Percentiles rank a stretch among this genome's conserved stretches.
phyloP scores from a whole-genome alignment of 2,329 filamentous ascomycete genomes.

The Delphinella strobiligena region DNA sequence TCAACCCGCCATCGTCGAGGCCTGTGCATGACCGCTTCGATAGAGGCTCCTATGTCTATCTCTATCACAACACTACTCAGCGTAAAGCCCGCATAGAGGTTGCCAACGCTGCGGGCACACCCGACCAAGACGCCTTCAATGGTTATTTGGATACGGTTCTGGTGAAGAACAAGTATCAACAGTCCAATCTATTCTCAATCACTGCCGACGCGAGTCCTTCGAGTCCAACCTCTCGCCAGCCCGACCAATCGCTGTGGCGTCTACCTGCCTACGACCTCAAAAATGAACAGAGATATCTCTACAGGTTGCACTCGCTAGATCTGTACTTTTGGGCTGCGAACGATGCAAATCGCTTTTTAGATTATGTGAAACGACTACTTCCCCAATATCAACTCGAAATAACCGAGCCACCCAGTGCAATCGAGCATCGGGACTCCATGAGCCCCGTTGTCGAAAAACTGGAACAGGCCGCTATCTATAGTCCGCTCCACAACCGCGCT shows the following conservation, averaged over 20 bases:
- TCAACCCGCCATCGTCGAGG: constrained; percentile 51
- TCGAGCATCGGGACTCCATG: constrained; percentile 40
- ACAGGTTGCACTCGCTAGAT: constrained; percentile 63
- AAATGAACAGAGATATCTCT: constrained; percentile 69
- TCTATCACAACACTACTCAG: constrained; percentile 61
- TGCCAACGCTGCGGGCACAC: constrained; percentile 61
- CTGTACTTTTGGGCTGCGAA: constrained; percentile 69
- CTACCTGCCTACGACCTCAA: constrained; percentile 59
- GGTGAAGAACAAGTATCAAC: constrained; percentile 61
- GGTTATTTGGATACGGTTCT: constrained; percentile 60
- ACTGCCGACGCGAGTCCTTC: constrained; percentile 39
- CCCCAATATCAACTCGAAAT: constrained; percentile 50
- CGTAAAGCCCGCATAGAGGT: constrained; percentile 61
- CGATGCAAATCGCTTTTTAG: constrained; percentile 60
- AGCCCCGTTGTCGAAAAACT: constrained; percentile 63
- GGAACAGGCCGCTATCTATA: constrained; percentile 57
- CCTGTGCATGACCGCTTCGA: constrained; percentile 73
- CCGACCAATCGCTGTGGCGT: constrained; percentile 52
- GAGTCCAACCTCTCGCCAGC: constrained; percentile 28
- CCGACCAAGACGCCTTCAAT: constrained; percentile 68
- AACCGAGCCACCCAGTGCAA: constrained; percentile 45
- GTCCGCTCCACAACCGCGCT: constrained; percentile 36
- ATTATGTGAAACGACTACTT: constrained; percentile 53
- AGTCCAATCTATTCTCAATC: constrained; percentile 58
- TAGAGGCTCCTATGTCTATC: constrained; percentile 67